These are phyloP conservation scores for Coffea canephora DNA, from an alignment of 257 asterid species.

Conservation along the genomic window DNA sequence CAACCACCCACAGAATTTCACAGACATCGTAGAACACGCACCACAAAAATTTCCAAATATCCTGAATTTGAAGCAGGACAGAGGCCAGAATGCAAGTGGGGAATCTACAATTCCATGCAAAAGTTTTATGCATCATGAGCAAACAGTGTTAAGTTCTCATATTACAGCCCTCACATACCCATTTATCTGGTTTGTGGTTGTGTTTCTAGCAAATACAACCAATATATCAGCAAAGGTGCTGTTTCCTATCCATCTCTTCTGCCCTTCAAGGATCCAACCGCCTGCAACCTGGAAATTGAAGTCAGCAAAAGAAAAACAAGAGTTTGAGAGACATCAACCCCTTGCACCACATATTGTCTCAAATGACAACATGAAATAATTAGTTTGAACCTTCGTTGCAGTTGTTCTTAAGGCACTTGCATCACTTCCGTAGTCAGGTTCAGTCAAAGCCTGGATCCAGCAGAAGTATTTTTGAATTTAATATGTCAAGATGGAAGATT, in stretches of 20 bases:
- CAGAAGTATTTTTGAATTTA: constrained; percentile 18
- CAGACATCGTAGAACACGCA: neutral
- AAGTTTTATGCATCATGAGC: neutral
- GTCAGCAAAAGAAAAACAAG: neutral
- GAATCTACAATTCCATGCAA: neutral
- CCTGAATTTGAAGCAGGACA: neutral
- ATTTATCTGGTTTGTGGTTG: constrained; percentile 73
- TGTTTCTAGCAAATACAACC: constrained; percentile 81
- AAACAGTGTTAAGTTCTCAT: neutral
- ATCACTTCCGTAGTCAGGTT: constrained; percentile 97
- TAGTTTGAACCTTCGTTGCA: constrained; percentile 66
- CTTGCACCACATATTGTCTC: neutral
- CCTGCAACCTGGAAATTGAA: constrained; percentile 73
- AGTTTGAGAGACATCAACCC: neutral
- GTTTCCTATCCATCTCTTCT: constrained; percentile 99
- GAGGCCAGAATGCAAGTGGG: neutral
- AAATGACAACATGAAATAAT: constrained; percentile 5
- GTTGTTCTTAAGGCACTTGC: constrained; percentile 85
- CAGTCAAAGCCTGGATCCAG: constrained; percentile 71
- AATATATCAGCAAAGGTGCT: constrained; percentile 90
- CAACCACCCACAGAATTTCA: neutral
- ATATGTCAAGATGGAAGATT: neutral
- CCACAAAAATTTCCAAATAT: neutral
- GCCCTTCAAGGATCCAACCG: constrained; percentile 97
- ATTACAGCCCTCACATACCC: constrained; percentile 44